These are phyloP conservation scores for Zopfochytrium polystomum DNA, from an alignment of 371 early-diverging fungal species.

Conservation along the genomic window DNA sequence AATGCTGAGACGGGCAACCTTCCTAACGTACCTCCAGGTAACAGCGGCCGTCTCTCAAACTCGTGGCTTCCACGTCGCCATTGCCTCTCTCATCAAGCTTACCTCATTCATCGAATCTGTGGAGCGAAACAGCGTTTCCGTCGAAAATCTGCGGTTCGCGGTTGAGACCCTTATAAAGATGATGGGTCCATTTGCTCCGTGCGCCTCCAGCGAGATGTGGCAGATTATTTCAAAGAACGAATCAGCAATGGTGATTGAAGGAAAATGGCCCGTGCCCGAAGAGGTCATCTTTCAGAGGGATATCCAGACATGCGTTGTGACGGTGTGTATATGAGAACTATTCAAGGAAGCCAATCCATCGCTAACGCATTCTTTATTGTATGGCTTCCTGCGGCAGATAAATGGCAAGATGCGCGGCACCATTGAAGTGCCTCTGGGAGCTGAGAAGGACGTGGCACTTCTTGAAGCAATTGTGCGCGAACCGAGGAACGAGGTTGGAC, in stretches of 20 bases:
- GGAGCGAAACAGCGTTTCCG: not conserved
- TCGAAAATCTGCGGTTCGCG: conserved; percentile 12
- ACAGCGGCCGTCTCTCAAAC: conserved; percentile 59
- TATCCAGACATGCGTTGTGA: conserved; percentile 18
- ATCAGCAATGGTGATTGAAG: not conserved
- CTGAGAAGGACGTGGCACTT: conserved; percentile 31
- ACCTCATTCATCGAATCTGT: conserved; percentile 39
- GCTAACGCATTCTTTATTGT: too few relatives aligned
- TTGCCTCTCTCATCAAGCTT: conserved; percentile 80
- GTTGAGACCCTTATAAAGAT: conserved; percentile 15
- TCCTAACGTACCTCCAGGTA: conserved; percentile 38
- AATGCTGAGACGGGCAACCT: not conserved
- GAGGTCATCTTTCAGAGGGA: conserved; percentile 4
- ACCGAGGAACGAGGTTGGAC: too few relatives aligned
- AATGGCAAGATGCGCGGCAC: conserved; percentile 79
- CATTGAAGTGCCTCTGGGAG: conserved; percentile 53
- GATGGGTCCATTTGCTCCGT: conserved; percentile 38
- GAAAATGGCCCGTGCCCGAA: conserved; percentile 9
- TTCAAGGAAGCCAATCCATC: too few relatives aligned
- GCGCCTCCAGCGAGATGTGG: conserved; percentile 26
- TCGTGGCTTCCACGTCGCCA: conserved; percentile 74
- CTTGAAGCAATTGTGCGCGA: too few relatives aligned
- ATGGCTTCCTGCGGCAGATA: too few relatives aligned
- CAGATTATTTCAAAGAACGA: not conserved
- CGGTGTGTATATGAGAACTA: too few relatives aligned